Evolutionary conservation across 148 eudicot genomes (phyloP), one percentile per base, ranked within the genome.

Genomic region (Cornus florida): DNA sequence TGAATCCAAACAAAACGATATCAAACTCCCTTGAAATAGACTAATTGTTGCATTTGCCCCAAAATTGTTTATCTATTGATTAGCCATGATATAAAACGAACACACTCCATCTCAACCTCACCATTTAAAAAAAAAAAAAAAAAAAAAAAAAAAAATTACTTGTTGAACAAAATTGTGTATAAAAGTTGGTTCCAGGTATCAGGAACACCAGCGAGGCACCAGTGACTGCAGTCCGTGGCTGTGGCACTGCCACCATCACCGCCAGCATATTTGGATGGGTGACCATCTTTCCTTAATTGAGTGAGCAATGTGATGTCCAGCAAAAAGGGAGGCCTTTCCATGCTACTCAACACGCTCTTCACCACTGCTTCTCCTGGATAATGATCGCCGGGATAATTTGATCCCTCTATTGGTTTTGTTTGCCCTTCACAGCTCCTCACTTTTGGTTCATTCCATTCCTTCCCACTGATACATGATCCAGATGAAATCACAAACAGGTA

Each of bases 191-290:
- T 92, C 97, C 97, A 92, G 17, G 91, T 62, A 83, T 94, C 94
- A 0, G 94, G 97, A 78, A 92, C 94, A 23, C 97, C 97, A 10
- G 97, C 83, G 12, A 92, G 85, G 82, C 97, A 89, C 97, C 93
- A 94, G 72, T 92, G 98, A 76, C 94, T 92, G 82, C 97, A 92
- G 75, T 94, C 97, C 10, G 78, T 72, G 17, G 78, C 88, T 28
- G 28, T 28, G 28, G 28, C 28, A 28, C 28, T 1, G 28, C 28
- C 28, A 22, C 23, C 22, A 0, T 68, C 79, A 6, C 87, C 86
- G 12, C 80, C 83, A 0, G 86, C 85, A 57, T 90, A 89, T 16
- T 66, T 71, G 0, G 92, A 85, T 43, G 97, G 91, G 76, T 91
- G 97, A 2, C 91, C 94, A 60, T 92, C 94, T 85, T 90, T 92